Evolutionary conservation across 129 eudicot species (phyloP).

Genomic region (Helichrysum umbraculigerum): DNA sequence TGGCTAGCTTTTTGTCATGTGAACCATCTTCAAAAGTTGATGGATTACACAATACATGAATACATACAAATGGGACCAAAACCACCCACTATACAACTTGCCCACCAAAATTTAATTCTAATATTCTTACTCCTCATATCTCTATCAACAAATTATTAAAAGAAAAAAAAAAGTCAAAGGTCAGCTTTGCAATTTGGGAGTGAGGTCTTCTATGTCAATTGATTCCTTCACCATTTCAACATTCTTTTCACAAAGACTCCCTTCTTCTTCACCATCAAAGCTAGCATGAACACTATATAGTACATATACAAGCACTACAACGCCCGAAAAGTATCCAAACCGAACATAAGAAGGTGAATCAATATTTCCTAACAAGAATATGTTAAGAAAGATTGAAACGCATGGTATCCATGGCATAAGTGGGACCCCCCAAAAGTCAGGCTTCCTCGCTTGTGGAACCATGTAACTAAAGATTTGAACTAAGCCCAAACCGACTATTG

Average conservation of each 20-base stretch:
- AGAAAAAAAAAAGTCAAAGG: neutral
- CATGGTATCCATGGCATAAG: conserved; percentile 97
- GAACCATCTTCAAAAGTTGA: conserved; percentile 46
- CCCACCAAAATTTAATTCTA: conserved; percentile 32
- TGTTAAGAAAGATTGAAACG: conserved; percentile 75
- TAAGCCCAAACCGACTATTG: conserved; percentile 43
- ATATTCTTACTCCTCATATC: conserved; percentile 26
- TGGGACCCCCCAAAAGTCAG: conserved; percentile 97
- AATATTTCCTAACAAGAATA: conserved; percentile 74
- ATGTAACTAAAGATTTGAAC: conserved; percentile 58
- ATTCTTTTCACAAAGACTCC: conserved; percentile 47
- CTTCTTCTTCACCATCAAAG: conserved; percentile 77
- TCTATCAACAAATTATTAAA: conserved; percentile 28
- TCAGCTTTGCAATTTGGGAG: conserved; percentile 44
- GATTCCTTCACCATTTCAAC: conserved; percentile 50
- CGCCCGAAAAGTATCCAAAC: conserved; percentile 72
- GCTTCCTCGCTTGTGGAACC: conserved; percentile 85
- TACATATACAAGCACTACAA: conserved; percentile 66
- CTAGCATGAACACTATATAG: conserved; percentile 95
- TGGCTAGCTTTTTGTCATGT: conserved; percentile 16
- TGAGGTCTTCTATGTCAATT: conserved; percentile 39
- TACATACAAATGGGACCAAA: conserved; percentile 31
- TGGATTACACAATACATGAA: conserved; percentile 34
- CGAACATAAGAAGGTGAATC: conserved; percentile 71
- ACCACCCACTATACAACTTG: conserved; percentile 57